A percentile compares a stretch with the other conserved stretches of the same genome.
Evolutionary conservation across 352 stramenopile genomes (phyloP).

Genomic region (Phytophthora parvispora): DNA sequence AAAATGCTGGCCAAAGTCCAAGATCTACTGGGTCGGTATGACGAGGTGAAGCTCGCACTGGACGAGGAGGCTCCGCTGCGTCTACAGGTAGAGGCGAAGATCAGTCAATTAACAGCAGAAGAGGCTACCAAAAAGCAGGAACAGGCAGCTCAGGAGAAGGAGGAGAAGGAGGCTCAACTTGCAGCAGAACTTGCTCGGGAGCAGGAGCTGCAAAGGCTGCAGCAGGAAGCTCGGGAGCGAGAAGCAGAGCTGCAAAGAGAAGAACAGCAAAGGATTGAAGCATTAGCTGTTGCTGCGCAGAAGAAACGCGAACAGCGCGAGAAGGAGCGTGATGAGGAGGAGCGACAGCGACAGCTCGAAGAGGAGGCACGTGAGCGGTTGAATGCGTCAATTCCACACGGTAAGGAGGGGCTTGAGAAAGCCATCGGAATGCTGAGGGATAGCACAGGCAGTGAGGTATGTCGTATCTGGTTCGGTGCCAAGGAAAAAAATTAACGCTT

Average conservation of each 20-base stretch:
- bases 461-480: background rate
- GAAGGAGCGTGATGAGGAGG: constrained; percentile 44
- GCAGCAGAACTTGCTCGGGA: constrained; percentile 21
- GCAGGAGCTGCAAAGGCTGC: constrained; percentile 27
- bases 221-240: constrained; percentile 18
- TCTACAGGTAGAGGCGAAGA: constrained; percentile 25
- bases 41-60: constrained; percentile 47
- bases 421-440: constrained; percentile 55
- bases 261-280: constrained; percentile 44
- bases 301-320: constrained; percentile 62
- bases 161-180: constrained; percentile 18
- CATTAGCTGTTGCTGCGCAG: constrained; percentile 64
- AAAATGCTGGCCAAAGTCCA: constrained; percentile 81
- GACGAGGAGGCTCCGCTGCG: constrained; percentile 35
- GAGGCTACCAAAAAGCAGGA: constrained; percentile 9
- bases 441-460: constrained; percentile 48
- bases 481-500: background rate
- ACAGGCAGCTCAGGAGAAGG: constrained; percentile 11
- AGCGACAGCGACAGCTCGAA: constrained; percentile 36
- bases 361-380: constrained; percentile 36
- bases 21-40: constrained; percentile 61
- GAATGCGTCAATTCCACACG: constrained; percentile 46
- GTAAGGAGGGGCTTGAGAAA: constrained; percentile 50
- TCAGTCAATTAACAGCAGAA: constrained; percentile 22
- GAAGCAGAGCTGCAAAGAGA: constrained; percentile 23